These are phyloP conservation scores for Macrocybe sp. DNA, from an alignment of 1,284 basidiomycete species.

Conservation along the genomic window DNA sequence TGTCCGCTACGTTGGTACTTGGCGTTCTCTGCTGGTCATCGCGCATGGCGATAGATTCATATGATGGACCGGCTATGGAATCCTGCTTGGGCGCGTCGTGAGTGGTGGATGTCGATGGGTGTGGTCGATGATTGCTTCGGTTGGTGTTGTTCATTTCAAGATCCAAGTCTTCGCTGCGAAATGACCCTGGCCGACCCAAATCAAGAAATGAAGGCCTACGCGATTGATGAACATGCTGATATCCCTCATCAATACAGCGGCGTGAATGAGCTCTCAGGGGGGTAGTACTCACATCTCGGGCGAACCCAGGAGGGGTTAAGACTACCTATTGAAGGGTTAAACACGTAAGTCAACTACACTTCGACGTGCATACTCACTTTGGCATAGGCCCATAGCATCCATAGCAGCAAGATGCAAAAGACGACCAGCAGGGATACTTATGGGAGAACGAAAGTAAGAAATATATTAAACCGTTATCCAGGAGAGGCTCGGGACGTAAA, in stretches of 20 bases:
- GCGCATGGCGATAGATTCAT: conserved; percentile 29
- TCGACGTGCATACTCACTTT: conserved; percentile 37
- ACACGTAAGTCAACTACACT: background rate
- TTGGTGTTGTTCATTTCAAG: conserved; percentile 5
- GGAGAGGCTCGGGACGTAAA: no score
- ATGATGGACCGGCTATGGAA: conserved; percentile 36
- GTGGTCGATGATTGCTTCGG: background rate
- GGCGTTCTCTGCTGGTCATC: background rate
- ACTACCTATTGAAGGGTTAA: conserved; percentile 39
- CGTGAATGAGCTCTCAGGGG: background rate
- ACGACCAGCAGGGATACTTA: conserved; percentile 56
- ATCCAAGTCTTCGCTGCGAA: conserved; percentile 12
- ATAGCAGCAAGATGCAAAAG: conserved; percentile 57
- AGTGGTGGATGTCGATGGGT: conserved; percentile 2
- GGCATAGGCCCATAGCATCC: conserved; percentile 69
- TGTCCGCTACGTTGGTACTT: conserved; percentile 14
- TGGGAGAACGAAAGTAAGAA: conserved; percentile 4
- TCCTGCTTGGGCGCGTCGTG: conserved; percentile 8
- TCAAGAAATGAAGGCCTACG: conserved; percentile 23
- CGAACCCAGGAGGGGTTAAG: conserved; percentile 64
- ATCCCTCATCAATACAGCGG: background rate
- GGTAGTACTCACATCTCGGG: conserved; percentile 50
- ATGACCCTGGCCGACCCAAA: conserved; percentile 13
- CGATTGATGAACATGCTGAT: conserved; percentile 25
- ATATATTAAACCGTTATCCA: background rate